phyloP scores from a whole-genome alignment of 106 monocot genomes.

The Dioscorea zingiberensis region DNA sequence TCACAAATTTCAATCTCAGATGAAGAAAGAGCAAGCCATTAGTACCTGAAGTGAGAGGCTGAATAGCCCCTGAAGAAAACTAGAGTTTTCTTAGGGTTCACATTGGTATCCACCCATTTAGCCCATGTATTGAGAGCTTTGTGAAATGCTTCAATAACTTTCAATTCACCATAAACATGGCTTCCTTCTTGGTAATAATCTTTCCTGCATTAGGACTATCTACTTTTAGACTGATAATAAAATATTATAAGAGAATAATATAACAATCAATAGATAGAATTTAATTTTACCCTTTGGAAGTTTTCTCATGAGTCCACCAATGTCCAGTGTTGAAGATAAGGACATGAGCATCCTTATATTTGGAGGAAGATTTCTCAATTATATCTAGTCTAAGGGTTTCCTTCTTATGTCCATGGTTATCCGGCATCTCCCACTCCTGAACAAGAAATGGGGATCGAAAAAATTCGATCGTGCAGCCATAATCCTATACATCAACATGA shows the following conservation, averaged over 20 bases:
- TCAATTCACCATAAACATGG: slow-evolving; percentile 53
- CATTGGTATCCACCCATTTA: slow-evolving; percentile 73
- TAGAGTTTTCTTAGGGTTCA: slow-evolving; percentile 55
- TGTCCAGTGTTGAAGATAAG: slow-evolving; percentile 88
- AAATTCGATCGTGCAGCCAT: slow-evolving; percentile 73
- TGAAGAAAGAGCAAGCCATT: too few species aligned
- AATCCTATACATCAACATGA: slow-evolving; percentile 41
- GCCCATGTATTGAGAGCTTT: slow-evolving; percentile 91
- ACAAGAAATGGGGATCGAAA: slow-evolving; percentile 93
- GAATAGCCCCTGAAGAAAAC: slow-evolving; percentile 93
- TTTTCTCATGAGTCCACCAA: slow-evolving; percentile 99
- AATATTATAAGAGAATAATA: not conserved
- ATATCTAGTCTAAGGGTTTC: slow-evolving; percentile 83
- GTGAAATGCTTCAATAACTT: slow-evolving; percentile 68
- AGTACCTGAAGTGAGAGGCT: slow-evolving; percentile 75
- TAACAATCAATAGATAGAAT: not conserved
- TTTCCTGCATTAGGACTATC: slow-evolving; percentile 30
- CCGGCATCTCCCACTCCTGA: slow-evolving; percentile 80
- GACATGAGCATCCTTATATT: slow-evolving; percentile 72
- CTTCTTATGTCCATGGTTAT: slow-evolving; percentile 40
- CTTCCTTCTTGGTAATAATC: slow-evolving; percentile 91
- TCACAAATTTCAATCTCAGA: too few species aligned
- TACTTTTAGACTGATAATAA: not conserved
- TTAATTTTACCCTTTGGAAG: slow-evolving; percentile 64
- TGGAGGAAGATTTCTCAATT: slow-evolving; percentile 55